Evolutionary conservation across 179 eudicot species (phyloP).

Genomic region (Camellia oleifera): DNA sequence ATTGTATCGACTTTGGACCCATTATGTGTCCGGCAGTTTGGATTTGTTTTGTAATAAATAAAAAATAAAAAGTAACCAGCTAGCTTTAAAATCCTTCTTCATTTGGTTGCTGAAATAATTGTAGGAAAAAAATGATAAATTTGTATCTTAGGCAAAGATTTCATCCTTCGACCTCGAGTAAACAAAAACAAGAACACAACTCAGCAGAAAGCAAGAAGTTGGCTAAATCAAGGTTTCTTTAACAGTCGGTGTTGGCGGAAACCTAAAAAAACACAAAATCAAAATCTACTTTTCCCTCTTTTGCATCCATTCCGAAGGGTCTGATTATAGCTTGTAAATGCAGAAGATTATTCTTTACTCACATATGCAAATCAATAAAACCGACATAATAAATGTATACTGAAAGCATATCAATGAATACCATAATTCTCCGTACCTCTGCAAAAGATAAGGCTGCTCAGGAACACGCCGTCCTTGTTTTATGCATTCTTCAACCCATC

Average conservation of each 20-base stretch:
- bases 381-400: background rate
- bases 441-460: constrained; percentile 53
- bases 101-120: background rate
- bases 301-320: background rate
- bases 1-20: too few relatives aligned
- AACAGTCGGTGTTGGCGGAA: background rate
- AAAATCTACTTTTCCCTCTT: background rate
- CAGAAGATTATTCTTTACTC: background rate
- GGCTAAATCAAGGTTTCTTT: background rate
- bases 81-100: background rate
- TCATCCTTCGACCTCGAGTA: background rate
- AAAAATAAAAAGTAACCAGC: too few relatives aligned
- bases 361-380: constrained; percentile 1
- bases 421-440: constrained; percentile 42
- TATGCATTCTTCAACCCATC: constrained; percentile 83
- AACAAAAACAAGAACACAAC: background rate
- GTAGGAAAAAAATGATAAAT: background rate
- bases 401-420: background rate
- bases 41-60: too few relatives aligned
- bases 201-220: background rate
- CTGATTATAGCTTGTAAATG: background rate
- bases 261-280: background rate
- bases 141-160: background rate
- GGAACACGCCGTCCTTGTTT: constrained; percentile 60
- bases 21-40: too few relatives aligned